Percentiles rank a stretch among this genome's conserved stretches.
phyloP scores from a whole-genome alignment of 2,329 filamentous ascomycete genomes.

The Teratosphaeria zuluensis region DNA sequence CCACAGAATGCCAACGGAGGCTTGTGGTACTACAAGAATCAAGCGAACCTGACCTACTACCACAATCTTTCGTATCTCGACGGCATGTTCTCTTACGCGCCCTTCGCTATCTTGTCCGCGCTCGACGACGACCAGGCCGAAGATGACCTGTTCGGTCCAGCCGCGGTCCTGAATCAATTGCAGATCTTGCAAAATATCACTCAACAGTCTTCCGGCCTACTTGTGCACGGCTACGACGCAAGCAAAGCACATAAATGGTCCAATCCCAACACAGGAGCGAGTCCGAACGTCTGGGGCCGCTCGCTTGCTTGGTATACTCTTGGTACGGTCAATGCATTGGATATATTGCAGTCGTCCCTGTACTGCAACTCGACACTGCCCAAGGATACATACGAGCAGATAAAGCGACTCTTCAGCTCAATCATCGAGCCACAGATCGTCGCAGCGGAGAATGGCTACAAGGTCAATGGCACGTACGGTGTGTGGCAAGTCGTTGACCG shows the following conservation, averaged over 20 bases:
- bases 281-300: slow-evolving; percentile 46
- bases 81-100: slow-evolving; percentile 42
- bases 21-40: slow-evolving; percentile 27
- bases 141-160: slow-evolving; percentile 10
- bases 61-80: slow-evolving; percentile 46
- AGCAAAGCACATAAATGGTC: slow-evolving; percentile 43
- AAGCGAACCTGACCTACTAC: slow-evolving; percentile 26
- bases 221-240: slow-evolving; percentile 48
- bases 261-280: slow-evolving; percentile 39
- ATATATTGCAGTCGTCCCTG: slow-evolving; percentile 26
- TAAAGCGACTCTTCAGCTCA: slow-evolving; percentile 29
- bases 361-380: slow-evolving; percentile 9
- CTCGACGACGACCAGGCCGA: slow-evolving; percentile 4
- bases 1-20: slow-evolving; percentile 21
- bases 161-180: slow-evolving; percentile 31
- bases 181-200: slow-evolving; percentile 38
- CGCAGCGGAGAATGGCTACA: slow-evolving; percentile 24
- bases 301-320: slow-evolving; percentile 47
- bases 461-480: slow-evolving; percentile 21
- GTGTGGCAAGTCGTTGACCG: slow-evolving; percentile 51
- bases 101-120: slow-evolving; percentile 30
- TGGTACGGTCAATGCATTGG: slow-evolving; percentile 41
- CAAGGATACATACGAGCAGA: slow-evolving; percentile 17
- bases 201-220: slow-evolving; percentile 32
- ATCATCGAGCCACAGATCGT: slow-evolving; percentile 32